phyloP scores from a whole-genome alignment of 2,329 filamentous ascomycete genomes.

The Trichoderma polysporum region DNA sequence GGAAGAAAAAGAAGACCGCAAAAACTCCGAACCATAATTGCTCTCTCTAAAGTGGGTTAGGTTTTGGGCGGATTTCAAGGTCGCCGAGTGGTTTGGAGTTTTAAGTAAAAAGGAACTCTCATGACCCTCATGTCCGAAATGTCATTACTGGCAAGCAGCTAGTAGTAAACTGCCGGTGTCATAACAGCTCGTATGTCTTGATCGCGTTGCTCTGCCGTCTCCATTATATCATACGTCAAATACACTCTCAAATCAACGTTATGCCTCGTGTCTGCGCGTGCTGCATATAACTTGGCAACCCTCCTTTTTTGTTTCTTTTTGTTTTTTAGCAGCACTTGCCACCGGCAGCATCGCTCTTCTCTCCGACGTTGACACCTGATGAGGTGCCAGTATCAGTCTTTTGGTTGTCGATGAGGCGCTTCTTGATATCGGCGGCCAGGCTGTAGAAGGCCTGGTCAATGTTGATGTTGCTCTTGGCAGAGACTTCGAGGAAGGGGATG shows the following conservation, averaged over 20 bases:
- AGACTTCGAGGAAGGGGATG: slow-evolving; percentile 97
- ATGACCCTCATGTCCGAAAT: slow-evolving; percentile 21
- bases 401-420: slow-evolving; percentile 88
- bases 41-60: slow-evolving; percentile 35
- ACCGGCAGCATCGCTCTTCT: slow-evolving; percentile 56
- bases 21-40: slow-evolving; percentile 49
- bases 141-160: slow-evolving; percentile 18
- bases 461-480: slow-evolving; percentile 99
- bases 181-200: slow-evolving; percentile 18
- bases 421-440: slow-evolving; percentile 96
- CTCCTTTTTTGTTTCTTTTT: not conserved
- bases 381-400: slow-evolving; percentile 66
- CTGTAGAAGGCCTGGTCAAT: slow-evolving; percentile 98
- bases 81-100: slow-evolving; percentile 25
- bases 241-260: slow-evolving; percentile 11
- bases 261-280: not conserved
- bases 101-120: not conserved
- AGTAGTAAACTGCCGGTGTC: not conserved
- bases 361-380: slow-evolving; percentile 67
- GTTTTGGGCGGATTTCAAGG: slow-evolving; percentile 15
- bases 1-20: slow-evolving; percentile 33
- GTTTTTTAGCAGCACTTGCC: slow-evolving; percentile 75
- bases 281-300: not conserved
- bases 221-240: slow-evolving; percentile 19
- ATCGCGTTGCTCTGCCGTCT: slow-evolving; percentile 21